These are phyloP conservation scores for Gastrodia elata DNA, from an alignment of 106 monocot genomes.

Conservation along the genomic window DNA sequence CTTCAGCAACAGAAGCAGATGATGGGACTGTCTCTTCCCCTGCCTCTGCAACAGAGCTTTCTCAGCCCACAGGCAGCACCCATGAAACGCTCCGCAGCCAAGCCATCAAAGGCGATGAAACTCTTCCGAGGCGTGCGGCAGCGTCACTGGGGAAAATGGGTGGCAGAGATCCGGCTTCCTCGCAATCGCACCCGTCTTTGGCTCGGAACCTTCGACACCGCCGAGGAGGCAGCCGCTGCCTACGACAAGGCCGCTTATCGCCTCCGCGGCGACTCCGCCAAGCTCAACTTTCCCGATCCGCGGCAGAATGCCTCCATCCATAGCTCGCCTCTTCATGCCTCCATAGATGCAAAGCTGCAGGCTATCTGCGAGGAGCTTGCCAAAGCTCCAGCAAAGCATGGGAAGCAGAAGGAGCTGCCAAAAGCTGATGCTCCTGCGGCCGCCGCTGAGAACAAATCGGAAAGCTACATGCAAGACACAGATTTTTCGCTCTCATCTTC, in stretches of 20 bases:
- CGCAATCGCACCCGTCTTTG: conserved; percentile 55
- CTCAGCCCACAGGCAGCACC: conserved; percentile 19
- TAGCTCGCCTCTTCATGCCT: conserved; percentile 19
- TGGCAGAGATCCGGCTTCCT: conserved; percentile 67
- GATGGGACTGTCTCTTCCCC: conserved; percentile 1
- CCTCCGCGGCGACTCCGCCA: conserved; percentile 54
- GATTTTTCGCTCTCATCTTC: conserved; percentile 10
- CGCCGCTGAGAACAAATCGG: conserved; percentile 9
- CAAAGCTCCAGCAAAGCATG: conserved; percentile 3
- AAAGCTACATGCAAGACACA: conserved; percentile 6
- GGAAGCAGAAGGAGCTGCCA: background rate
- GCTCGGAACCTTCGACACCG: conserved; percentile 73
- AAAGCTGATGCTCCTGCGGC: background rate
- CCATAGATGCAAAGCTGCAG: conserved; percentile 39
- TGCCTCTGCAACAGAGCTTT: background rate
- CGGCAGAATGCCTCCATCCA: conserved; percentile 4
- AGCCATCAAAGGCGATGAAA: conserved; percentile 27
- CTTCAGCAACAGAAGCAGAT: conserved; percentile 21
- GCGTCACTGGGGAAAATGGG: conserved; percentile 83
- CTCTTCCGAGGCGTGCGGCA: conserved; percentile 73
- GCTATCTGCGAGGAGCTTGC: conserved; percentile 31
- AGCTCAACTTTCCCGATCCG: conserved; percentile 55
- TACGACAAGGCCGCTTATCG: conserved; percentile 59
- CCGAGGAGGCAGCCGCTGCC: conserved; percentile 58
- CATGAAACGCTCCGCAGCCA: conserved; percentile 26